Evolutionary conservation across 179 eudicot species (phyloP), one percentile per base, ranked within the genome.

Genomic region (Beta lomatogona): DNA sequence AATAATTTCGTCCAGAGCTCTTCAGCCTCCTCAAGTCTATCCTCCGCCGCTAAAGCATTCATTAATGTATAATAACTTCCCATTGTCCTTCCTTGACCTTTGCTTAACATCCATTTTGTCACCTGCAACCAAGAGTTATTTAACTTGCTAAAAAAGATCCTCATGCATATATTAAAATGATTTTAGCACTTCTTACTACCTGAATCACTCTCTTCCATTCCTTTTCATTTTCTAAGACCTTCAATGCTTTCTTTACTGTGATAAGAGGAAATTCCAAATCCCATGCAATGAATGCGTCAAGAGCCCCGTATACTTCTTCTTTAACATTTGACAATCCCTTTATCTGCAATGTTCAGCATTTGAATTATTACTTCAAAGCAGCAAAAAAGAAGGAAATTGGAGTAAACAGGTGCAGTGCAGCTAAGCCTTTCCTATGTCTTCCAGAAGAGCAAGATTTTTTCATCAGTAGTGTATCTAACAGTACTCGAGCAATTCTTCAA

Each of bases 91-190:
- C 98, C 98, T 86, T 95, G 98, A 80, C 98, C 98, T 89, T 95
- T 95, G 90, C 97, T 95, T 84, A 95, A 77, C 98, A 95, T 95
- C 98, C 98, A 95, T 85, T 95, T 95, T 76, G 98, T 90, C 86
- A 95, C 89, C 98, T 94, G 72, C 8, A 79, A 72, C 54, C 75
- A 60, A 10, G 22, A 22, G 79, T 63, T 57, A 68, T 36, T 15
- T 44, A 22, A 54, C 60, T 48, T 48, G 25, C 50, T 44, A 28
- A 36, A 22, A 31, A 9, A 13, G 28, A 22, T 41, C 55, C 52
- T 3, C 12, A 44, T 70, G 7, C 45, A 67, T 22, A 66, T 36
- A 45, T 78, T 77, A 64, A 70, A 52, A 19, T 31, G 45, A 8
- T 66, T 36, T 52, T 11, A 53, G 21, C 15, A 77, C 46, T 63